Conservation (phyloP, 106 monocot genomes). For the Posidonia australis region DNA sequence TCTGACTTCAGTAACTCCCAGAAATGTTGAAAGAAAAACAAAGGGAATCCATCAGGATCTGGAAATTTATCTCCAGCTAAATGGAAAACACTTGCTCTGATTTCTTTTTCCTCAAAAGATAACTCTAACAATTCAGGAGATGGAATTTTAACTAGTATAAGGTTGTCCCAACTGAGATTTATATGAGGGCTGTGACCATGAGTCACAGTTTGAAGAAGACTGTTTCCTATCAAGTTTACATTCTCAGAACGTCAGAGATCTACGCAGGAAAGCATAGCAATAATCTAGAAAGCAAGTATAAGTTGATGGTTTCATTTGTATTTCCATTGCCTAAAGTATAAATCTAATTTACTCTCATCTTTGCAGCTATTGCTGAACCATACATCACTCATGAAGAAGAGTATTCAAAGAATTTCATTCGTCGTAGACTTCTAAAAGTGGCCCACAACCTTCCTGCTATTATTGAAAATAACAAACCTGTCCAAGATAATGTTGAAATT, state of each 20-base stretch:
- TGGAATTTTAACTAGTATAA: no score
- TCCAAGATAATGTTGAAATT: constrained; percentile 18
- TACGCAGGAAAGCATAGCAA: constrained; percentile 10
- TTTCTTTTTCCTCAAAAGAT: no score
- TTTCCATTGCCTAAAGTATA: background rate
- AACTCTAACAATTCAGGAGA: no score
- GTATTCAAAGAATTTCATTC: constrained; percentile 13
- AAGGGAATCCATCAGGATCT: no score
- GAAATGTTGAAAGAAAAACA: no score
- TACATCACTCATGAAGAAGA: constrained; percentile 19
- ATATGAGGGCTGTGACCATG: no score
- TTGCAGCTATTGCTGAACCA: constrained; percentile 19
- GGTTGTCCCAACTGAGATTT: no score
- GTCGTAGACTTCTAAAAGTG: constrained; percentile 48
- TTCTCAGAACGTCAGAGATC: constrained; percentile 7
- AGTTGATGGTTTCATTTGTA: background rate
- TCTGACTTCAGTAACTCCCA: no score
- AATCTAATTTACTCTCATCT: background rate
- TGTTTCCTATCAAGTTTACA: constrained; percentile 10
- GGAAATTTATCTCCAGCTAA: no score
- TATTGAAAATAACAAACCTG: constrained; percentile 6
- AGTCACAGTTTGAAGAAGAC: constrained; percentile 11
- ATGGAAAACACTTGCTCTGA: no score
- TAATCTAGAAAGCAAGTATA: constrained; percentile 18
- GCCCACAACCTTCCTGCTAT: constrained; percentile 50